These are phyloP conservation scores for Eremothecium sinecaudum DNA, from an alignment of 1,139 yeast species.

Conservation along the genomic window DNA sequence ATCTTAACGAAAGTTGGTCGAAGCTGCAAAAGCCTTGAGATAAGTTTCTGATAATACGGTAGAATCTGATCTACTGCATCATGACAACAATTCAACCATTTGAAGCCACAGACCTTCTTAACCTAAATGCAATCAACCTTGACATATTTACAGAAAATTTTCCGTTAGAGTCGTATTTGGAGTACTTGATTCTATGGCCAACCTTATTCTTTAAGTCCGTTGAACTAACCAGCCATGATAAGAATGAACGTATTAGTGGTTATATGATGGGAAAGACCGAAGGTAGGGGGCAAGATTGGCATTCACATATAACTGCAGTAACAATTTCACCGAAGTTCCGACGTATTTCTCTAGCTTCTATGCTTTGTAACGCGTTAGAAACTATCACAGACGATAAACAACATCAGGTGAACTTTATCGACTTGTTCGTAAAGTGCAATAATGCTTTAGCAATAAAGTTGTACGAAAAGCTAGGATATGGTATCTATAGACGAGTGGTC, in stretches of 20 bases:
- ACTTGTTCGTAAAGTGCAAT: conserved; percentile 81
- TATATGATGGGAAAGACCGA: conserved; percentile 97
- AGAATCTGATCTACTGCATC: too few relatives aligned
- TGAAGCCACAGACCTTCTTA: conserved; percentile 73
- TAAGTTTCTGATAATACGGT: too few relatives aligned
- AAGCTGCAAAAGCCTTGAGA: too few relatives aligned
- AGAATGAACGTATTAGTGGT: conserved; percentile 41
- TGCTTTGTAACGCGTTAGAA: conserved; percentile 63
- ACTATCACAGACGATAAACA: conserved; percentile 62
- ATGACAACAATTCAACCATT: conserved; percentile 47
- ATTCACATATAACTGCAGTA: conserved; percentile 93
- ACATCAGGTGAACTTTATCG: conserved; percentile 72
- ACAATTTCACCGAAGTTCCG: conserved; percentile 79
- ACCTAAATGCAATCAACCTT: conserved; percentile 63
- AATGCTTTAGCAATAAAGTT: conserved; percentile 69
- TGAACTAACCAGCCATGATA: conserved; percentile 30
- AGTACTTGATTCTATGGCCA: conserved; percentile 83
- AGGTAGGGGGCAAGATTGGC: conserved; percentile 81
- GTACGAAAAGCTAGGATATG: conserved; percentile 79
- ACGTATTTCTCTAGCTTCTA: conserved; percentile 73
- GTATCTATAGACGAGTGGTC: conserved; percentile 77
- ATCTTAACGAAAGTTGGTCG: too few relatives aligned
- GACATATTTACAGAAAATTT: conserved; percentile 90
- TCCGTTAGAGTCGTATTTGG: conserved; percentile 71
- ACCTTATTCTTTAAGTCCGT: conserved; percentile 71